Evolutionary conservation across 2,329 filamentous ascomycete species (phyloP), one percentile per base, ranked within the genome.

Genomic region (Aureobasidium sp.): DNA sequence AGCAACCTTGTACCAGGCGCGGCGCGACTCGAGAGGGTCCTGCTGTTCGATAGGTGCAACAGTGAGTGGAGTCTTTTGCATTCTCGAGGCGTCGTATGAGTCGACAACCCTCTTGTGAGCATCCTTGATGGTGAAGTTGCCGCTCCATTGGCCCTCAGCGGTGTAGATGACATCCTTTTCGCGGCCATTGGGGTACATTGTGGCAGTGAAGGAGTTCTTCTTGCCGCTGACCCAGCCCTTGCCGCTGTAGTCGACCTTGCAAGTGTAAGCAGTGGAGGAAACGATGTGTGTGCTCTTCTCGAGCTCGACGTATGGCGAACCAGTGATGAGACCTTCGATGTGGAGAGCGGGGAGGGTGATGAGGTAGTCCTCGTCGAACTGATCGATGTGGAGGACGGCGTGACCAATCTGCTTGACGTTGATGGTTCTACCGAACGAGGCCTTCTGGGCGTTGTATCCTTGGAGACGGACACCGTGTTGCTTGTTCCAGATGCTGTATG

Each of bases 371-470:
- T 94, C 90, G 66, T 82, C 76, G 69, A 74, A 79, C 25, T 76
- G 76, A 62, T 89, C 87, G 63, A 97, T 78, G 54, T 90, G 89
- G 65, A 93, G 82, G 37, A 95, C 79, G 44, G 92, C 92, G 71
- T 97, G 92, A 39, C 93, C 93, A 50, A 75, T 71, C 62, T 75
- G 73, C 68, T 95, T 96, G 71, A 99, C 88, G 70, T 93, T 89
- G 74, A 97, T 97, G 48, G 93, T 96, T 68, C 88, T 87, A 65
- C 89, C 90, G 76, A 99, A 97, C 16, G 91, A 95, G 4, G 93
- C 92, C 75, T 96, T 97, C 73, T 97, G 94, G 16, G 90, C 93
- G 71, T 97, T 97, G 78, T 96, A 97, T 59, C 93, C 93, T 78
- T 86, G 80, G 27, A 87, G 74, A 68, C 82, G 75, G 54, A 97